These are phyloP conservation scores for Daucus carota DNA, from an alignment of 129 eudicot species.

Conservation along the genomic window DH1_v3.0 NC_030386.2:25214501-25215000, in stretches of 20 bases:
- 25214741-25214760: conserved; percentile 16
- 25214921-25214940: too few relatives aligned
- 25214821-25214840: neutral
- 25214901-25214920: too few relatives aligned
- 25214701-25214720: conserved; percentile 7
- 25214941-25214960: too few relatives aligned
- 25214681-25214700: conserved; percentile 13
- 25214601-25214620: conserved; percentile 30
- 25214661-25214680: conserved; percentile 11
- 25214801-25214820: neutral
- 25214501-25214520: conserved; percentile 31
- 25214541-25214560: conserved; percentile 48
- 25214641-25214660: conserved; percentile 11
- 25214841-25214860: neutral
- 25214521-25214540: conserved; percentile 42
- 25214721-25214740: conserved; percentile 20
- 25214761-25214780: neutral
- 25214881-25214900: too few relatives aligned
- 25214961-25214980: too few relatives aligned
- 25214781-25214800: conserved; percentile 4
- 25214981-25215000: too few relatives aligned
- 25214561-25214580: conserved; percentile 30
- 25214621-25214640: conserved; percentile 9
- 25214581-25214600: neutral
- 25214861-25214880: too few relatives aligned